Evolutionary conservation across 2,329 filamentous ascomycete genomes (phyloP), one percentile per base, ranked within the genome.

Genomic region (Periconia digitata): DNA sequence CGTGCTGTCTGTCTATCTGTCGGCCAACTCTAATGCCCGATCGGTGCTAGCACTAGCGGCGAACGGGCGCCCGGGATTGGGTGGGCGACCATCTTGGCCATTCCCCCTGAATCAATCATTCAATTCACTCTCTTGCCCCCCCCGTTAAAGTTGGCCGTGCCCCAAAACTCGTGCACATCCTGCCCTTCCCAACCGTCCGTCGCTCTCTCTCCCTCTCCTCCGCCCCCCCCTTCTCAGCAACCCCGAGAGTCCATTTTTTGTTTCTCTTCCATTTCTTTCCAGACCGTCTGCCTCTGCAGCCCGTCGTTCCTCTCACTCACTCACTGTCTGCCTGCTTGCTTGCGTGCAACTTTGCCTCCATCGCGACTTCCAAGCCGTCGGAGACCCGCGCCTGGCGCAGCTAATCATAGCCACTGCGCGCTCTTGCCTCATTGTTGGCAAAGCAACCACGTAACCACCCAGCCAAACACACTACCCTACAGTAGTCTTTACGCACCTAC

Each of bases 231-330:
- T 53, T 53, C 54, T 40, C 52, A 41, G 46, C 54, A 56, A 32
- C 27, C 27, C n/a, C 27, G 27, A 32, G 27, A 32, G 55, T 50
- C 47, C 50, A 46, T 58, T 8, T 43, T n/a, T 27, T 32, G 44
- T 36, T 41, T 40, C 10, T 44, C 59, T 46, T 60, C 52, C 40
- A 55, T 53, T 55, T 51, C 48, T 50, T 56, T 47, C 20, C 38
- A n/a, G n/a, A n/a, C n/a, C n/a, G n/a, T n/a, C n/a, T n/a, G n/a
- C n/a, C n/a, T n/a, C n/a, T n/a, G n/a, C n/a, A n/a, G 59, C 64
- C 66, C 60, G 60, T 70, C 64, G 61, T 64, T 66, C 53, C 49
- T 51, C 53, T 59, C 55, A 32, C 10, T 32, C 27, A n/a, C n/a
- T n/a, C 10, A 32, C n/a, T 50, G 56, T 54, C 41, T 53, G 55